These are phyloP conservation scores for Cymodocea nodosa DNA, from an alignment of 116 monocot genomes.

Conservation along the genomic window DNA sequence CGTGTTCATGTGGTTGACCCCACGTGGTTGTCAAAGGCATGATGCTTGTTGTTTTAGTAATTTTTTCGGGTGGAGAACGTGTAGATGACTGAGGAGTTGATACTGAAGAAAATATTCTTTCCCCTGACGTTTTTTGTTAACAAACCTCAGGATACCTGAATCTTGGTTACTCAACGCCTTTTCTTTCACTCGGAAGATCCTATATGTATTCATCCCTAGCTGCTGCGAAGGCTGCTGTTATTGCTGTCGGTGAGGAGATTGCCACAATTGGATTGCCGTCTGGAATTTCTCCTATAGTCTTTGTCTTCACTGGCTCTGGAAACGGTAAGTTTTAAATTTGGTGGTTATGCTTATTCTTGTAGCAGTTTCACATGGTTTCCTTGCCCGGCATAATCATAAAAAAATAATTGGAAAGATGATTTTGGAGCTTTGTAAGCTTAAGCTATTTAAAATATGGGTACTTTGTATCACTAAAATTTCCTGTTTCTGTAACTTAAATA, in stretches of 20 bases:
- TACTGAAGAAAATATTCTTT: background rate
- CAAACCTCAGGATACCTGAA: conserved; percentile 67
- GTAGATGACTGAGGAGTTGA: background rate
- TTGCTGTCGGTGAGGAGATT: conserved; percentile 93
- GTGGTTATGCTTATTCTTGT: background rate
- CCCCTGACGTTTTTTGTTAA: background rate
- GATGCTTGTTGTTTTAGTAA: too few species aligned
- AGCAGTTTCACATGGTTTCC: too few species aligned
- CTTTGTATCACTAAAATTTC: too few species aligned
- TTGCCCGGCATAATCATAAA: too few species aligned
- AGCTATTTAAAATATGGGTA: too few species aligned
- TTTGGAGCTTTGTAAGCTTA: too few species aligned
- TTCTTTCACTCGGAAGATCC: conserved; percentile 87
- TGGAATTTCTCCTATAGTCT: conserved; percentile 76
- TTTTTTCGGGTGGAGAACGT: too few species aligned
- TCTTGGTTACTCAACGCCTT: conserved; percentile 95
- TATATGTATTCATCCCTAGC: conserved; percentile 92
- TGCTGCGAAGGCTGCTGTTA: conserved; percentile 92
- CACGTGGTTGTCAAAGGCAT: too few species aligned
- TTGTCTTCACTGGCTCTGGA: conserved; percentile 91
- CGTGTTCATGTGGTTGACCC: too few species aligned
- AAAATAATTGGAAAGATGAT: too few species aligned
- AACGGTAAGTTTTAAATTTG: conserved; percentile 44
- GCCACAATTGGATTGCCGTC: conserved; percentile 70
- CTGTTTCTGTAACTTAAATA: too few species aligned